phyloP scores from a whole-genome alignment of 2,329 filamentous ascomycete genomes.

The Lasiodiplodia sp. region DNA sequence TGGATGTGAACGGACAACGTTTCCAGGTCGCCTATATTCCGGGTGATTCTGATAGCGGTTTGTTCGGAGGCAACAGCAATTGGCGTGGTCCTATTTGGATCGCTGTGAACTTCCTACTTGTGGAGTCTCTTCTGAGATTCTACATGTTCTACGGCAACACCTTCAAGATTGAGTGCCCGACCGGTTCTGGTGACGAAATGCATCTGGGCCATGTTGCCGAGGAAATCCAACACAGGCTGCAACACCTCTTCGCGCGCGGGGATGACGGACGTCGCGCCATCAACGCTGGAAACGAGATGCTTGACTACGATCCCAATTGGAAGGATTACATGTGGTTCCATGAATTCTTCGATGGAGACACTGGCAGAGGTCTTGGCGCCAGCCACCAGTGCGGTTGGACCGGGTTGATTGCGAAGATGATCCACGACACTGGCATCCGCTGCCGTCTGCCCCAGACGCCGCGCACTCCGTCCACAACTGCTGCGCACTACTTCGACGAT shows the following conservation, averaged over 20 bases:
- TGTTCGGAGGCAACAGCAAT: conserved; percentile 97
- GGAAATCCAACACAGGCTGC: conserved; percentile 91
- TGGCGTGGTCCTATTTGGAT: conserved; percentile 96
- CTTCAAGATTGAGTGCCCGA: conserved; percentile 91
- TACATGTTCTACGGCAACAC: conserved; percentile 93
- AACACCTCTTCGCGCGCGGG: conserved; percentile 86
- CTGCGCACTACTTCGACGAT: conserved; percentile 95
- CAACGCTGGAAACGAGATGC: conserved; percentile 81
- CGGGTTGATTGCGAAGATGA: conserved; percentile 92
- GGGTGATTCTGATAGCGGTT: conserved; percentile 93
- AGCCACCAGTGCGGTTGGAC: conserved; percentile 98
- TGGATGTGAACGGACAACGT: conserved; percentile 92
- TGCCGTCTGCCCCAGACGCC: conserved; percentile 94
- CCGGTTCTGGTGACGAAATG: conserved; percentile 92
- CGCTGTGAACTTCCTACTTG: conserved; percentile 91
- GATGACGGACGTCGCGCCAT: conserved; percentile 88
- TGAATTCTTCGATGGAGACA: conserved; percentile 96
- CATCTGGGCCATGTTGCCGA: conserved; percentile 94
- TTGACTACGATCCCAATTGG: conserved; percentile 94
- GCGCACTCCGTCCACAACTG: conserved; percentile 81
- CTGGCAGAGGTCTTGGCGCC: conserved; percentile 85
- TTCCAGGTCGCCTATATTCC: conserved; percentile 91
- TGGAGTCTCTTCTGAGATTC: conserved; percentile 93
- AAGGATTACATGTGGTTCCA: conserved; percentile 95
- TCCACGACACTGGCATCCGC: conserved; percentile 92